These are phyloP conservation scores for Boletus insuetus DNA, from an alignment of 768 basidiomycete species.

Conservation along the genomic window DNA sequence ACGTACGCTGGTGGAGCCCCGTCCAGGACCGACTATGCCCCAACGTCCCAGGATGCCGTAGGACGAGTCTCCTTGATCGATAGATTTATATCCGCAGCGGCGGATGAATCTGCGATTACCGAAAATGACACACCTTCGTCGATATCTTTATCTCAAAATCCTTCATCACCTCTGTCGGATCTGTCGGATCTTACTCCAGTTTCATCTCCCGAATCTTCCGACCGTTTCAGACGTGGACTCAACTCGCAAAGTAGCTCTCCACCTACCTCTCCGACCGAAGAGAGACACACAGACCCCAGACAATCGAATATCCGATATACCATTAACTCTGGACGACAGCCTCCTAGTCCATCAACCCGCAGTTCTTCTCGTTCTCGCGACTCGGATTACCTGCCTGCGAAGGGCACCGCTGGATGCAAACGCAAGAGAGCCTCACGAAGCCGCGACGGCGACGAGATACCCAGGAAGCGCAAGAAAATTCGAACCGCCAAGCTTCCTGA, in stretches of 20 bases:
- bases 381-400: slow-evolving; percentile 18
- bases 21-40: neutral
- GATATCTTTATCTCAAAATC: slow-evolving; percentile 6
- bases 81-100: slow-evolving; percentile 27
- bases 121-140: neutral
- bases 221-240: neutral
- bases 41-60: slow-evolving; percentile 5
- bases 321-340: neutral
- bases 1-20: neutral
- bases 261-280: slow-evolving; percentile 17
- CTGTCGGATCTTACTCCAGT: slow-evolving; percentile 31
- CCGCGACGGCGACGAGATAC: slow-evolving; percentile 9
- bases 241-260: slow-evolving; percentile 12
- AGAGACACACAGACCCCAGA: neutral
- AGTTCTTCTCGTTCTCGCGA: slow-evolving; percentile 1
- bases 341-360: neutral
- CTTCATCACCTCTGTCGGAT: slow-evolving; percentile 26
- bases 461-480: slow-evolving; percentile 12
- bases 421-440: slow-evolving; percentile 14
- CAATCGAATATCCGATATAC: neutral
- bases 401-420: slow-evolving; percentile 11
- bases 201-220: slow-evolving; percentile 22
- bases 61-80: slow-evolving; percentile 27
- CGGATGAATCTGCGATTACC: slow-evolving; percentile 7
- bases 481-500: neutral